Evolutionary conservation across 2,329 filamentous ascomycete genomes (phyloP), one percentile per base, ranked within the genome.

Genomic region (Tothia fuscella): DNA sequence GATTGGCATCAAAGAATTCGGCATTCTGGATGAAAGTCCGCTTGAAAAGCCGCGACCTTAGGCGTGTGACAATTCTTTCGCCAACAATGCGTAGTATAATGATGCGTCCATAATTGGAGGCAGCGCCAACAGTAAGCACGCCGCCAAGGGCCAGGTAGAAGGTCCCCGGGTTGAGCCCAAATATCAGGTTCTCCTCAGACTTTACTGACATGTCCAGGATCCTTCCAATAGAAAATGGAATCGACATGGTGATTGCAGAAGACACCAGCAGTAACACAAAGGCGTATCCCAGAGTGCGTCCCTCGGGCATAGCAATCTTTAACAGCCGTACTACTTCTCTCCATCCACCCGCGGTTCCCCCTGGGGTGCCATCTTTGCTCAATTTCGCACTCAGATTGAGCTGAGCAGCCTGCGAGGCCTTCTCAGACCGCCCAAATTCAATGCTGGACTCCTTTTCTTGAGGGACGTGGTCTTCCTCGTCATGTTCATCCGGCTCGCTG

Each of bases 1-100:
- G 76, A 64, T 98, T 98, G 29, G 91, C 91, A 58, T 98, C 91
- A 56, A 98, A 98, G 66, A 98, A 98, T 56, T 96, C 91, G 45
- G 91, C 91, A 60, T 98, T 91, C 60, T 98, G 91, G n/a, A 91
- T 74, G 52, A 93, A 93, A 0, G 91, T 98, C 49, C 82, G 78
- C 49, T 86, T 78, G 65, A 93, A 98, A 3, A 98, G 76, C 56
- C 86, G 82, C 13, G 88, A 89, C 46, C 91, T 78, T 42, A 98
- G 71, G 51, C 89, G 77, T 9, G 89, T 81, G 41, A 98, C 91
- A 45, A 98, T 91, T 31, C 91, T 76, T 62, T 98, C 91, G 48
- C 91, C 93, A 6, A 98, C 85, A 47, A 96, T 91, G 20, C 91
- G 78, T 17, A 98, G 73, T 41, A 96, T 80, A 44, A 96, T 81